These are phyloP conservation scores for Agrocybe pediades DNA, from an alignment of 768 basidiomycete species.

Conservation along the genomic window DNA sequence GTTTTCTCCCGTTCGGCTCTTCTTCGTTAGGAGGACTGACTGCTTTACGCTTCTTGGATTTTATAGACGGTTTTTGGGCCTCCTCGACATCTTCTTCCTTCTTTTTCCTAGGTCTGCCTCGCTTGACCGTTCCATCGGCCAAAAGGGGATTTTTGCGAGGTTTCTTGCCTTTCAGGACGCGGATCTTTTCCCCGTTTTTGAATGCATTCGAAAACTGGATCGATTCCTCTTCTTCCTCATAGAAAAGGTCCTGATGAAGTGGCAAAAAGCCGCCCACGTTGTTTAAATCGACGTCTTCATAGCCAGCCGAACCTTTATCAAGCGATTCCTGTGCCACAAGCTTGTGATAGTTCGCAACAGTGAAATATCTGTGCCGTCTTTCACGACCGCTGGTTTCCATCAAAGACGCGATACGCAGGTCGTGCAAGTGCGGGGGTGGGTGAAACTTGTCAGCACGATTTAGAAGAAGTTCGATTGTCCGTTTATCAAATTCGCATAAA, in stretches of 20 bases:
- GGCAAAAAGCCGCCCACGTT: slow-evolving; percentile 56
- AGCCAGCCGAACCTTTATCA: slow-evolving; percentile 47
- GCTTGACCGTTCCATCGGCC: slow-evolving; percentile 54
- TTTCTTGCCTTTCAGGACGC: slow-evolving; percentile 34
- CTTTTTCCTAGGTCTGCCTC: slow-evolving; percentile 53
- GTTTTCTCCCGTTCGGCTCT: slow-evolving; percentile 10
- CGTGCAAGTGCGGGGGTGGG: slow-evolving; percentile 71
- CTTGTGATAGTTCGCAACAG: slow-evolving; percentile 64
- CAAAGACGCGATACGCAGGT: slow-evolving; percentile 67
- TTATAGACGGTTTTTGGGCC: neutral
- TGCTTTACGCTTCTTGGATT: slow-evolving; percentile 17
- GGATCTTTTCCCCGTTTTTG: slow-evolving; percentile 34
- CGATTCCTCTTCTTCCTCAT: slow-evolving; percentile 43
- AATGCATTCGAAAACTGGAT: slow-evolving; percentile 50
- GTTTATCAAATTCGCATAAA: slow-evolving; percentile 73
- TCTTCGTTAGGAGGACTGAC: neutral
- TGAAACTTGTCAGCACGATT: slow-evolving; percentile 62
- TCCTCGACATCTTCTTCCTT: slow-evolving; percentile 16
- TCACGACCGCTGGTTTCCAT: slow-evolving; percentile 87
- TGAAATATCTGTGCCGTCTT: slow-evolving; percentile 85
- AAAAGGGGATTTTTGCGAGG: slow-evolving; percentile 48
- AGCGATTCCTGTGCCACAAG: slow-evolving; percentile 69
- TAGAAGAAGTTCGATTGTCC: slow-evolving; percentile 82
- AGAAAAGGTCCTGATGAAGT: slow-evolving; percentile 55
- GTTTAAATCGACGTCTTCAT: slow-evolving; percentile 47